These are phyloP conservation scores for Fusarium nelsonii DNA, from an alignment of 2,329 filamentous ascomycete species.

Conservation along the genomic window DNA sequence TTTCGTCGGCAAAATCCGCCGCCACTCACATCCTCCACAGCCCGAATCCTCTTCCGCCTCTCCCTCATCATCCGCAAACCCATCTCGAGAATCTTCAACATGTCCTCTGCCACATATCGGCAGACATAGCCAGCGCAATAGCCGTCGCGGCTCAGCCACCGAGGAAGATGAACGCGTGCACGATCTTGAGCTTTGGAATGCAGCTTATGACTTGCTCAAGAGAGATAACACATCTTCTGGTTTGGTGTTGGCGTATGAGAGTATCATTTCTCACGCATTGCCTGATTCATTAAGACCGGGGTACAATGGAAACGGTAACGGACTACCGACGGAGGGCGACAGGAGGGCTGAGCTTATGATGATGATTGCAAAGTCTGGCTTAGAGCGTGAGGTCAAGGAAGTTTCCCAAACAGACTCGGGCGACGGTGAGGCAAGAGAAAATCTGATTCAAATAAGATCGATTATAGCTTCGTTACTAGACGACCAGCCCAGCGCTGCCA, in stretches of 20 bases:
- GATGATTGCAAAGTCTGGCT: conserved; percentile 48
- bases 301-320: conserved; percentile 45
- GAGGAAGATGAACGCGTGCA: conserved; percentile 39
- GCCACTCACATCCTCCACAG: conserved; percentile 30
- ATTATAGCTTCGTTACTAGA: conserved; percentile 46
- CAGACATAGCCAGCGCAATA: conserved; percentile 27
- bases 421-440: conserved; percentile 47
- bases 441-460: conserved; percentile 48
- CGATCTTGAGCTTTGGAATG: conserved; percentile 52
- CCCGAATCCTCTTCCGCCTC: conserved; percentile 22
- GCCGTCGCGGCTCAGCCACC: conserved; percentile 23
- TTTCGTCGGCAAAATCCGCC: conserved; percentile 43
- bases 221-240: conserved; percentile 47
- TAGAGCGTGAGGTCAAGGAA: conserved; percentile 47
- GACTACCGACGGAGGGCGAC: conserved; percentile 40
- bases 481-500: conserved; percentile 47
- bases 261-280: conserved; percentile 53
- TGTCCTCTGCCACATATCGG: conserved; percentile 28
- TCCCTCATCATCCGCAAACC: conserved; percentile 26
- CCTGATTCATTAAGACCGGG: conserved; percentile 51
- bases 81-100: conserved; percentile 34
- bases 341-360: conserved; percentile 49
- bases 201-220: conserved; percentile 52
- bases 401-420: conserved; percentile 45
- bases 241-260: conserved; percentile 54